Percentiles rank a stretch among this genome's conserved stretches.
phyloP scores from a whole-genome alignment of 1,139 yeast genomes.

The Candida glucosophila region DNA sequence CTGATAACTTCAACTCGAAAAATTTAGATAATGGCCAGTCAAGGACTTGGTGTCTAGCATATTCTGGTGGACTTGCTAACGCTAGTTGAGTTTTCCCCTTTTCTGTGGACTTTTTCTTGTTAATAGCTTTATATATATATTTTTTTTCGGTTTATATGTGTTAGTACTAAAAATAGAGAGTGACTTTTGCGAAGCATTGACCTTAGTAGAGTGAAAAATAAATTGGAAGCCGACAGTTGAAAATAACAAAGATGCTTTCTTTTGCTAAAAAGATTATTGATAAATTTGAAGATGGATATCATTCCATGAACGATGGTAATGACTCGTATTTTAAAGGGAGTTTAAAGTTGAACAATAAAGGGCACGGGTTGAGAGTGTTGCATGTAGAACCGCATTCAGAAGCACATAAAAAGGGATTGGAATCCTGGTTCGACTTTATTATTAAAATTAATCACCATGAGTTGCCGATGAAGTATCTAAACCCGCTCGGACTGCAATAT shows the following conservation, averaged over 20 bases:
- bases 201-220: neutral
- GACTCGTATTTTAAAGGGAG: conserved; percentile 50
- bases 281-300: conserved; percentile 49
- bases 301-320: conserved; percentile 13
- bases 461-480: conserved; percentile 42
- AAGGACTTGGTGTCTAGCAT: conserved; percentile 82
- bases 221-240: too few relatives aligned
- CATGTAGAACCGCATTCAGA: conserved; percentile 32
- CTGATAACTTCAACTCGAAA: conserved; percentile 31
- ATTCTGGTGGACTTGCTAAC: conserved; percentile 43
- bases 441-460: conserved; percentile 72
- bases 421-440: conserved; percentile 82
- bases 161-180: neutral
- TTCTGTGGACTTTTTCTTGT: neutral
- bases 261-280: conserved; percentile 81
- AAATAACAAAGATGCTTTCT: conserved; percentile 54
- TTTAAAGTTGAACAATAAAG: conserved; percentile 30
- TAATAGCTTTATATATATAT: conserved; percentile 1
- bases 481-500: conserved; percentile 23
- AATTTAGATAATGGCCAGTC: conserved; percentile 86
- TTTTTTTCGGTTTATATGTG: neutral
- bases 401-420: conserved; percentile 40
- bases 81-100: conserved; percentile 2
- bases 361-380: conserved; percentile 35
- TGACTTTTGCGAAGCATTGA: neutral